Evolutionary conservation across 106 monocot genomes (phyloP), one percentile per base, ranked within the genome.

Genomic region (Dendrobium chrysotoxum): DNA sequence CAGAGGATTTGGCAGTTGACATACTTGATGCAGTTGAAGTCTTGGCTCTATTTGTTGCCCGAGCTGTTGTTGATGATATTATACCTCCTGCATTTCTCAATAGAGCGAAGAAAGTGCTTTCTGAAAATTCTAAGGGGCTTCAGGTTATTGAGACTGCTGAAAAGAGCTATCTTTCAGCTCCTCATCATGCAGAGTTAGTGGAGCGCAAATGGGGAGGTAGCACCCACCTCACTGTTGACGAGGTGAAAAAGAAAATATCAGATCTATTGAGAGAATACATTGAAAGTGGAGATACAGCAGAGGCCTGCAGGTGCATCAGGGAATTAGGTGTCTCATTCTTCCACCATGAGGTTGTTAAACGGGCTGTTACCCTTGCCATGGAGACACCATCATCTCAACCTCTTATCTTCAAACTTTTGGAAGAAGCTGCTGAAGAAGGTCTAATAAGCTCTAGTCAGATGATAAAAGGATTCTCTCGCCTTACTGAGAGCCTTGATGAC

Each of bases 331-430:
- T 96, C 42, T 65, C 94, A 2, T 96, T 96, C 85, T 94, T 96
- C 73, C 96, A 94, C 79, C 96, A 96, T 68, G 96, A 96, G 86
- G 97, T 98, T 41, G 97, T 98, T 21, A 98, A 98, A 78, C 86
- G 94, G 23, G 91, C 97, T 66, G 80, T 96, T 21, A 84, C 81
- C 47, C 81, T 96, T 81, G 90, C 90, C n/a, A 89, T 96, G 92
- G 94, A 96, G 81, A 85, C 76, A 9, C 85, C 77, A 47, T 53
- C 84, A n/a, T 90, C 88, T 9, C 90, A 96, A 75, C 64, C 77
- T 16, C 81, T 87, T 18, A 82, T 96, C 11, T 55, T 81, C 8
- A 92, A 89, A 53, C 92, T 96, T 39, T 44, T 96, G 28, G 89
- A 89, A 81, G 96, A 92, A 85, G 90, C 93, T 26, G 79, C 90